Percentiles rank a stretch among this genome's conserved stretches.
Conservation (phyloP, 495 filamentous ascomycete genomes). For the Staphylotrichum longicolle region DNA sequence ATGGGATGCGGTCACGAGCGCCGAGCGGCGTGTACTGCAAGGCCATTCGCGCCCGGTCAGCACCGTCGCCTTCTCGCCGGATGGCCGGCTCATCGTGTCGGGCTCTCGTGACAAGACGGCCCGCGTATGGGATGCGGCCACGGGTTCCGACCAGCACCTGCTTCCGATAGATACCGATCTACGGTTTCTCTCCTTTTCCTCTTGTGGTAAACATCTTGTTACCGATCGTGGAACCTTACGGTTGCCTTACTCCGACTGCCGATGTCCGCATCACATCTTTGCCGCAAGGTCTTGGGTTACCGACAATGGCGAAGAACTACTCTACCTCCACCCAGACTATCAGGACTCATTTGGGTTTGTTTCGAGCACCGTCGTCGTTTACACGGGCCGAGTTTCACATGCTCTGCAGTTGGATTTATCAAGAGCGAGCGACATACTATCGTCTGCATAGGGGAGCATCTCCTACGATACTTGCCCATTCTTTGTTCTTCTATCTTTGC, state of each 20-base stretch:
- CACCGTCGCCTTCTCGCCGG: too few species aligned
- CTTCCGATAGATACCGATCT: not conserved
- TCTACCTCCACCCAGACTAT: not conserved
- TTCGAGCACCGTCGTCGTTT: not conserved
- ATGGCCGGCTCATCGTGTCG: too few species aligned
- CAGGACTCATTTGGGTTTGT: not conserved
- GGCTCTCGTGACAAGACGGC: too few species aligned
- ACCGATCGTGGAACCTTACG: not conserved
- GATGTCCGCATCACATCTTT: not conserved
- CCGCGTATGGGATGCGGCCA: too few species aligned
- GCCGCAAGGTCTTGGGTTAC: not conserved
- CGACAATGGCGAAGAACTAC: not conserved
- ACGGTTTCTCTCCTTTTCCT: conserved; percentile 5
- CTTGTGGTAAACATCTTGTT: conserved; percentile 1
- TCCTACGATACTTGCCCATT: too few species aligned
- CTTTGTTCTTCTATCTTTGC: too few species aligned
- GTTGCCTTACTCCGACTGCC: not conserved
- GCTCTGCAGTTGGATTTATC: not conserved
- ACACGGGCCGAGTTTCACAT: not conserved
- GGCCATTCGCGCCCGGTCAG: too few species aligned
- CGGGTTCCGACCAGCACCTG: too few species aligned
- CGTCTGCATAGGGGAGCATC: not conserved
- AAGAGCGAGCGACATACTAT: not conserved
- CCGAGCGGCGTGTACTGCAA: too few species aligned
- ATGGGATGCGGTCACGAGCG: too few species aligned